These are phyloP conservation scores for Aquilaria malaccensis DNA, from an alignment of 345 rosid genomes.

Conservation along the genomic window DNA sequence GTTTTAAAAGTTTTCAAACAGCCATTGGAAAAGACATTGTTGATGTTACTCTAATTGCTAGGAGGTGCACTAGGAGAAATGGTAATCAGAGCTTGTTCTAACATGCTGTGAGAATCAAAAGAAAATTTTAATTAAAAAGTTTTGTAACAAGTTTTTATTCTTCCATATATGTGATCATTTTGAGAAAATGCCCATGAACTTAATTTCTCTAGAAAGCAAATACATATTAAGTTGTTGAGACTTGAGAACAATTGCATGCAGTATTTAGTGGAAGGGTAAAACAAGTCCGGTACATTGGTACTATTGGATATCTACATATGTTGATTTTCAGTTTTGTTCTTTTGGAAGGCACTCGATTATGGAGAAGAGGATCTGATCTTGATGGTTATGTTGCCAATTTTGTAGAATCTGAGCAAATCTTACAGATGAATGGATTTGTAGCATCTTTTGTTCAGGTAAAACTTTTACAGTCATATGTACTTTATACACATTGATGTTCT, in stretches of 20 bases:
- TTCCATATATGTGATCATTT: too few relatives aligned
- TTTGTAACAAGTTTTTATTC: too few relatives aligned
- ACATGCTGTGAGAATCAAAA: too few relatives aligned
- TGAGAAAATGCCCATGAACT: too few relatives aligned
- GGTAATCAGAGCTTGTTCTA: conserved; percentile 36
- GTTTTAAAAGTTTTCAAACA: conserved; percentile 82
- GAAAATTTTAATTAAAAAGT: too few relatives aligned
- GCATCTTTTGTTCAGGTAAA: conserved; percentile 70
- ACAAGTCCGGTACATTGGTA: too few relatives aligned
- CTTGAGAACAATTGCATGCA: too few relatives aligned
- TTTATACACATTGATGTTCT: too few relatives aligned
- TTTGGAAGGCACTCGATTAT: conserved; percentile 85
- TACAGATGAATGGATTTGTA: conserved; percentile 77
- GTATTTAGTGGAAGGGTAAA: too few relatives aligned
- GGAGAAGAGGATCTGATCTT: conserved; percentile 99
- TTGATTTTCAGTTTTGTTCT: conserved; percentile 9
- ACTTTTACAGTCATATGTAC: neutral
- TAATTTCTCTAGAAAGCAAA: too few relatives aligned
- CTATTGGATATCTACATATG: too few relatives aligned
- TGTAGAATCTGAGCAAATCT: conserved; percentile 92
- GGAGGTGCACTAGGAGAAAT: conserved; percentile 96
- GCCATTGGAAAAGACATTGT: conserved; percentile 84
- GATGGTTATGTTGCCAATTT: conserved; percentile 99
- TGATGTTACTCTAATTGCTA: conserved; percentile 79
- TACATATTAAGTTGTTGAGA: too few relatives aligned